These are phyloP conservation scores for Coemansia reversa DNA, from an alignment of 192 early-diverging fungal species.

Conservation along the genomic window DNA sequence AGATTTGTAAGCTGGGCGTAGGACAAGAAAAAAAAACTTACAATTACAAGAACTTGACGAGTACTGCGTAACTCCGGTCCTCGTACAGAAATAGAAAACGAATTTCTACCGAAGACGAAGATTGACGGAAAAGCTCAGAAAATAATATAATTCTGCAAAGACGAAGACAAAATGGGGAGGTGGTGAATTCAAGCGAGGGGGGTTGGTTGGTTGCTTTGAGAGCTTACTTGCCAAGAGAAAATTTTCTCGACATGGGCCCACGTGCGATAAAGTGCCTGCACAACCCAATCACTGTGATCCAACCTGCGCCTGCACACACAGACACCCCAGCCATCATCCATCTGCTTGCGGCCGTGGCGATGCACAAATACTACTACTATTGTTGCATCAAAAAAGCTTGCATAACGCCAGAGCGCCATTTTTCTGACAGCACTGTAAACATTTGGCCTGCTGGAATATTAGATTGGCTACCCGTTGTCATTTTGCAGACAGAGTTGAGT, in stretches of 20 bases:
- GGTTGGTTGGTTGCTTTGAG: neutral
- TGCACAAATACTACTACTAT: no score
- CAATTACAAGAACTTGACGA: constrained; percentile 5
- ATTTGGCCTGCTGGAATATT: neutral
- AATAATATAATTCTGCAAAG: neutral
- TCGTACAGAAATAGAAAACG: neutral
- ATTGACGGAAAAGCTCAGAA: neutral
- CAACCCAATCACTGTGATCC: neutral
- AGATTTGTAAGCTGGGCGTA: neutral
- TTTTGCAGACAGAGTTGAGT: neutral
- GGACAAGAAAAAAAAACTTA: constrained; percentile 3
- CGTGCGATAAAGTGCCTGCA: neutral
- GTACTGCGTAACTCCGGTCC: neutral
- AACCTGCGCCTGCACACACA: no score
- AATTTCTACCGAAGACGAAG: no score
- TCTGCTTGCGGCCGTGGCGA: no score
- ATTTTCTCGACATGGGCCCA: neutral
- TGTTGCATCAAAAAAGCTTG: no score
- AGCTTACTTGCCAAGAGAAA: neutral
- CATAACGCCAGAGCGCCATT: no score
- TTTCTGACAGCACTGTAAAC: no score
- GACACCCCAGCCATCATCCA: no score
- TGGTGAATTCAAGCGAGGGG: neutral
- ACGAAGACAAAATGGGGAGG: neutral
- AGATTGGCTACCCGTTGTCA: neutral